Evolutionary conservation across 768 basidiomycete genomes (phyloP), one percentile per base, ranked within the genome.

Genomic region (Auriculariales sp.): DNA sequence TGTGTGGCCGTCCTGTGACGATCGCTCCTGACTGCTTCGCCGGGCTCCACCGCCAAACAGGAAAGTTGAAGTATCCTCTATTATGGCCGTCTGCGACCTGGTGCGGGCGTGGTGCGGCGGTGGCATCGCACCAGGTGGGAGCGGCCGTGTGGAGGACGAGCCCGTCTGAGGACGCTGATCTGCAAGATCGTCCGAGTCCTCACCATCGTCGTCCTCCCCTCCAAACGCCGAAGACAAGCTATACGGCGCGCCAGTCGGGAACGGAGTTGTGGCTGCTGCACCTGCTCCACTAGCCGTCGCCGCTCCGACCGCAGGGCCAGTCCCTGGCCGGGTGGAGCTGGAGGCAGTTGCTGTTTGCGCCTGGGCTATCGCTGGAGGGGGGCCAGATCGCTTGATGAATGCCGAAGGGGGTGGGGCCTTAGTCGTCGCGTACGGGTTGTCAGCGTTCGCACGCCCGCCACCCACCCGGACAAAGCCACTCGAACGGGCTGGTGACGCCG

Each of bases 381-480:
- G 79, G 67, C 83, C 79, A 1, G 82, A 75, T 50, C 79, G 71
- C 2, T 75, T 79, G 17, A 81, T 81, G 2, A 73, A 73, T 12
- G 59, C 66, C 6, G 30, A 46, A 2, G 54, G 35, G 28, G 51
- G 47, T 34, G 65, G 64, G 1, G 61, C 57, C 14, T 70, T 63
- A 11, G 74, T 65, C 48, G 88, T 86, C 1, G 87, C 81, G 61
- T 92, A 95, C 0, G 92, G 92, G 7, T 81, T 68, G 49, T 90
- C 83, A 46, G 81, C 85, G 57, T 91, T 82, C 1, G 93, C 85
- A 33, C 82, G 72, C 28, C 93, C 92, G 11, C 93, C 93, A 12
- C 86, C 83, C 2, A 97, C 75, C 45, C 90, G 74, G 3, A 87
- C 77, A 66, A 97, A 95, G 2, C 89, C 89, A 17, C 83, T 75